Evolutionary conservation across 2,329 filamentous ascomycete species (phyloP), one percentile per base, ranked within the genome.

Genomic region (Aspergillus sp.): DNA sequence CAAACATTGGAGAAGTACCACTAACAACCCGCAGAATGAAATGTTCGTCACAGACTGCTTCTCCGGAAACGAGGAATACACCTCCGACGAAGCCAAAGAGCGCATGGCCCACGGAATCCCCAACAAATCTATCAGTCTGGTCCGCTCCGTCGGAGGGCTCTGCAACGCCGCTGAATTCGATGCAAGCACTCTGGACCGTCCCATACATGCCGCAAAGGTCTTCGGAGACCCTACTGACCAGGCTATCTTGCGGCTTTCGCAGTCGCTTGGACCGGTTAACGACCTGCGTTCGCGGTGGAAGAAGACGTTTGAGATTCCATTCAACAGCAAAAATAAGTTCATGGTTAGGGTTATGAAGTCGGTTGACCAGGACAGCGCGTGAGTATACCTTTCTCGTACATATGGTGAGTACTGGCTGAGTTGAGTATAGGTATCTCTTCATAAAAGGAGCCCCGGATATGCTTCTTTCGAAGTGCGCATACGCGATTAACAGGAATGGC

Each of bases 311-410:
- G 85, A 89, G 54, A 77, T 90, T 27, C 84, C 87, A 0, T 93
- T 93, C 72, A 92, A 92, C 76, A 90, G 87, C 75, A 90, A 90
- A 78, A 92, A 91, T 76, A 93, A 93, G 73, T 92, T 87, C 69
- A 92, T 91, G 85, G 83, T 92, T 55, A 81, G 85, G 35, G 82
- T 87, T 0, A 83, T 88, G 49, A 78, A 78, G 11, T 69, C 70
- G 1, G 58, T 8, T 58, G 59, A 7, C 53, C 27, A 14, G 54
- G 56, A 14, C n/a, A 49, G 11, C 23, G 46, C 11, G 53, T 56
- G 35, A 45, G 53, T 45, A 9, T 25, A 2, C 17, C 14, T 6
- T 27, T 37, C 19, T 19, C 19, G 19, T 3, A 19, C 19, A 23
- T 27, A 2, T 17, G 17, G 6, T 25, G 46, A 17, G 3, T n/a